Evolutionary conservation across 768 basidiomycete genomes (phyloP).

Genomic region (Collybiopsis confluens): DNA sequence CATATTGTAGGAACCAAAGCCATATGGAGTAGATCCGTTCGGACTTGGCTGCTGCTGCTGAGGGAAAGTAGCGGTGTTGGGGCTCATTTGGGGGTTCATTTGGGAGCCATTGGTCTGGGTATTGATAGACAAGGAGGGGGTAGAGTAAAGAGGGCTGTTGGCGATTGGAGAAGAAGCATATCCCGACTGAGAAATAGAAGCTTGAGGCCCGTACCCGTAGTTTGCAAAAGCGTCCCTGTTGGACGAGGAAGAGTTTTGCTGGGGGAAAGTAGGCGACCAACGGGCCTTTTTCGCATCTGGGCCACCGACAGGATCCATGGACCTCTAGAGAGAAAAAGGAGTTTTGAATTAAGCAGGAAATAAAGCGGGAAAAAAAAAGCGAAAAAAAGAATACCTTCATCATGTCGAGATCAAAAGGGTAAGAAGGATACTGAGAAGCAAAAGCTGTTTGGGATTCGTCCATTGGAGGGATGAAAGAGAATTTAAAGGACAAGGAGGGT

Average conservation of each 20-base stretch:
- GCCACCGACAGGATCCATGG: conserved; percentile 79
- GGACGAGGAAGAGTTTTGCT: conserved; percentile 32
- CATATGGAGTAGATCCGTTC: conserved; percentile 47
- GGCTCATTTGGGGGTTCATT: conserved; percentile 61
- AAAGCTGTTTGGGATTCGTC: conserved; percentile 74
- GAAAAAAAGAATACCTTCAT: conserved; percentile 60
- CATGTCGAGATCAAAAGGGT: conserved; percentile 85
- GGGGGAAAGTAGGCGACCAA: conserved; percentile 68
- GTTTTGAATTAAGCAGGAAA: conserved; percentile 1
- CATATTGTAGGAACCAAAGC: conserved; percentile 71
- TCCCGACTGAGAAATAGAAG: conserved; percentile 53
- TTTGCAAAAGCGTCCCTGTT: conserved; percentile 75
- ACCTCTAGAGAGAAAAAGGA: conserved; percentile 47
- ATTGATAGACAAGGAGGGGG: conserved; percentile 66
- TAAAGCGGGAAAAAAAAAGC: neutral
- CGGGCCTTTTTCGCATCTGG: conserved; percentile 88
- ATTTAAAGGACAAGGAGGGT: conserved; percentile 14
- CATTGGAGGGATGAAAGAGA: conserved; percentile 39
- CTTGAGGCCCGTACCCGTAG: conserved; percentile 82
- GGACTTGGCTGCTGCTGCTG: conserved; percentile 44
- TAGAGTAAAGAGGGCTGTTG: conserved; percentile 66
- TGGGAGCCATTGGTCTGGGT: conserved; percentile 49
- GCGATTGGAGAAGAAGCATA: conserved; percentile 46
- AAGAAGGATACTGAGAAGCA: conserved; percentile 63
- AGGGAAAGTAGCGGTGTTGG: conserved; percentile 57